These are phyloP conservation scores for Flaveria sonorensis DNA, from an alignment of 129 eudicot species.

Conservation along the genomic window DNA sequence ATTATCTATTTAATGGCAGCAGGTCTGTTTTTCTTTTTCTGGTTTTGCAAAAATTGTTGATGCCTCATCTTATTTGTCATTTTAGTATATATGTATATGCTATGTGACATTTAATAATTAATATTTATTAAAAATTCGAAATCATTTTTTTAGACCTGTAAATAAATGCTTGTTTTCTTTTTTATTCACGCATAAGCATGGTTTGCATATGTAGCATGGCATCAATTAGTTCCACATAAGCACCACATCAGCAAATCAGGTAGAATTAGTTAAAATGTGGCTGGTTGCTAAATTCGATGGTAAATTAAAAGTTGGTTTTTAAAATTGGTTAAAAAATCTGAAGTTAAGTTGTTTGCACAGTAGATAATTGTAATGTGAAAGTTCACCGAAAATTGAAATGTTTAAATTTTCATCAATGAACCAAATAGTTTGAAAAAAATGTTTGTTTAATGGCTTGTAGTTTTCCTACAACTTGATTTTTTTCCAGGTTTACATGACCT, in stretches of 20 bases:
- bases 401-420: neutral
- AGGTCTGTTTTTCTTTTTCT: neutral
- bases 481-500: conserved; percentile 89
- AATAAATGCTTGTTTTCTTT: neutral
- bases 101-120: neutral
- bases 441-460: neutral
- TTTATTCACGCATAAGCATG: neutral
- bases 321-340: neutral
- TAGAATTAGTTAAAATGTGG: neutral
- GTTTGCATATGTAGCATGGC: neutral
- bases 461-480: conserved; percentile 7
- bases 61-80: neutral
- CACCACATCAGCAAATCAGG: neutral
- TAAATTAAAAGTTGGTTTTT: neutral
- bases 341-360: neutral
- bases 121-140: neutral
- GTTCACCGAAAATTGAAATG: neutral
- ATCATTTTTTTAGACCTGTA: neutral
- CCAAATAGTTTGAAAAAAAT: neutral
- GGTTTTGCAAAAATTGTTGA: neutral
- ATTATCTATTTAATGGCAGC: neutral
- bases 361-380: conserved; percentile 3
- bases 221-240: neutral
- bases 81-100: neutral
- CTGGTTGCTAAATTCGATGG: neutral